These are phyloP conservation scores for Emmonsia crescens DNA, from an alignment of 2,329 filamentous ascomycete genomes.

Conservation along the genomic window DNA sequence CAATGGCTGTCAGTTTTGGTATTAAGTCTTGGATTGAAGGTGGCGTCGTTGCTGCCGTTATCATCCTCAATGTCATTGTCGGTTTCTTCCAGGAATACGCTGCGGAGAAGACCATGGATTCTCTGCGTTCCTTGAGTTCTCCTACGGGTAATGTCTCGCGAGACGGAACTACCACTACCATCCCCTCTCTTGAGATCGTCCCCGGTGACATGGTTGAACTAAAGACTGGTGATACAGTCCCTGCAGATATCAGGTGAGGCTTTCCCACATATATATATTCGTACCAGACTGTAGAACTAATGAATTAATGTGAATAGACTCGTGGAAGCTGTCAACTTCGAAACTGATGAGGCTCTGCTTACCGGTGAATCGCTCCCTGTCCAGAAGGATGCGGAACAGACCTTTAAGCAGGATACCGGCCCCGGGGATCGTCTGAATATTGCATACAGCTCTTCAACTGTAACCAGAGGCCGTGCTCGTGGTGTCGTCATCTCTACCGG, in stretches of 20 bases:
- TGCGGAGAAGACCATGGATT: slow-evolving; percentile 46
- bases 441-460: slow-evolving; percentile 50
- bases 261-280: background rate
- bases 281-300: background rate
- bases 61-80: slow-evolving; percentile 48
- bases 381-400: slow-evolving; percentile 39
- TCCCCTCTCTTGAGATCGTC: slow-evolving; percentile 46
- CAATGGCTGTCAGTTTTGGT: slow-evolving; percentile 48
- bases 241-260: slow-evolving; percentile 33
- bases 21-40: slow-evolving; percentile 52
- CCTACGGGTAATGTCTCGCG: slow-evolving; percentile 43
- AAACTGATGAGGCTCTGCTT: slow-evolving; percentile 51
- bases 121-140: slow-evolving; percentile 40
- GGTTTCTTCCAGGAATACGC: slow-evolving; percentile 46
- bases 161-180: slow-evolving; percentile 37
- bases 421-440: slow-evolving; percentile 52
- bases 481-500: slow-evolving; percentile 52
- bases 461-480: slow-evolving; percentile 50
- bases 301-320: slow-evolving; percentile 15
- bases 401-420: slow-evolving; percentile 43
- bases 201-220: slow-evolving; percentile 49
- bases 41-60: slow-evolving; percentile 48
- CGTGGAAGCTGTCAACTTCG: slow-evolving; percentile 49
- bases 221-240: slow-evolving; percentile 40
- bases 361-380: slow-evolving; percentile 54